Base-by-base conservation (phyloP, 2,329 filamentous ascomycete species). In the Metarhizium brunneum region DNA sequence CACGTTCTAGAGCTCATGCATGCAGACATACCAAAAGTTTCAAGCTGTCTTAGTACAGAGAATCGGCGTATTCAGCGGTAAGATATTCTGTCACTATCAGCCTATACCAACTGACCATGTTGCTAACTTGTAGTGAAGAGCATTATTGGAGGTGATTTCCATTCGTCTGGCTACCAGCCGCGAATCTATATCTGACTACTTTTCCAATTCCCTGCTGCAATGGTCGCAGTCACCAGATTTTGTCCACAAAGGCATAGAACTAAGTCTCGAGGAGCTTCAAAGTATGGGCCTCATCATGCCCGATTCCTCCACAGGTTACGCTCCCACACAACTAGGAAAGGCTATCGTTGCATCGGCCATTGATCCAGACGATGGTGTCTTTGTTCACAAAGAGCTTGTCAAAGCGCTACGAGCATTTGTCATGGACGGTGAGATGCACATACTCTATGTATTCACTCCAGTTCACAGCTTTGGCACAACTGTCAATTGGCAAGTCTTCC, bases 391-490 rank as follows among this genome's bases (percentile, higher is more conserved):
- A 49, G 88, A 92, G 67, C 74, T 91, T 50, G 77, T 77, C 56
- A 79, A 79, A 60, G 85, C 87, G 0, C 74, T 91, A 2, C 75
- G 80, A 58, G 85, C 85, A 1, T 91, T 92, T 63, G 88, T 90
- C 13, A 85, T 92, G 81, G 87, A 91, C 64, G 85, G 86, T 4
- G 88, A 92, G 59, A 85, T 92, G 83, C 88, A 91, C 63, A 79
- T 89, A 13, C 78, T 90, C 50, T 92, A 91, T 65, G 84, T 83
- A 42, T 90, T 91, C 60, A 90, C 88, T 0, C 88, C 88, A 0
- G 78, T 91, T 2, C 83, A 88, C 50, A 75, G 80, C 50, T 72
- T 75, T 30, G 73, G 71, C 1, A 70, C 77, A 3, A 71, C 75
- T 8, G 78, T 91, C 56, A 86, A 90, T 62, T 91, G 88, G 88